A percentile compares a stretch with the other conserved stretches of the same genome.
These are phyloP conservation scores for Beta vulgaris DNA, from an alignment of 148 eudicot species.

Conservation along the genomic window DNA sequence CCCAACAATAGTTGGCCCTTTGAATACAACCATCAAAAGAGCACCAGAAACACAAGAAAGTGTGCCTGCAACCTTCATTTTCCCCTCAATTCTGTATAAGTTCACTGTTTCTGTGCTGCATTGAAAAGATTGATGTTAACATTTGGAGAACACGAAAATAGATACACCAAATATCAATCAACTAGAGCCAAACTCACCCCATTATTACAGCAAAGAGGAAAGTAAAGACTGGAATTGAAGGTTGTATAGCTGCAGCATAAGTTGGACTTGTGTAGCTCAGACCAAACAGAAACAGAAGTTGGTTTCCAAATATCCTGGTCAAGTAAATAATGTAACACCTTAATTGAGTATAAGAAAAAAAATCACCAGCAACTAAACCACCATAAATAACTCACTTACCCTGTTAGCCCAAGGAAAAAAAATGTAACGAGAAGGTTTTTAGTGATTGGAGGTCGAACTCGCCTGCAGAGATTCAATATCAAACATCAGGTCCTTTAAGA, in stretches of 20 bases:
- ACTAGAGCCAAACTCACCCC: constrained; percentile 63
- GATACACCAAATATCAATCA: constrained; percentile 1
- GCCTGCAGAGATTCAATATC: constrained; percentile 46
- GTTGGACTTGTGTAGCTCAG: constrained; percentile 95
- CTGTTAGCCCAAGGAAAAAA: constrained; percentile 85
- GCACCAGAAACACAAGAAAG: constrained; percentile 86
- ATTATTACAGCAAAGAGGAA: constrained; percentile 71
- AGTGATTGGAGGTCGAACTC: constrained; percentile 66
- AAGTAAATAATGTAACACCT: constrained; percentile 19
- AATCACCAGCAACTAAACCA: background rate
- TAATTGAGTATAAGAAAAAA: background rate
- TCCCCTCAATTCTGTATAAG: constrained; percentile 68
- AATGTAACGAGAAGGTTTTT: constrained; percentile 53
- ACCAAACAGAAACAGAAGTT: constrained; percentile 91
- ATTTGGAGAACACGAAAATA: constrained; percentile 5
- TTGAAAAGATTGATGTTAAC: constrained; percentile 33
- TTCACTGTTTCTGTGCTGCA: constrained; percentile 98
- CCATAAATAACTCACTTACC: constrained; percentile 47
- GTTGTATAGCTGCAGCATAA: constrained; percentile 95
- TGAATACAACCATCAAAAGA: constrained; percentile 74
- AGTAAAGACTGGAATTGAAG: constrained; percentile 95
- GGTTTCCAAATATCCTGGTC: constrained; percentile 88
- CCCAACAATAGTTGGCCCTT: constrained; percentile 79
- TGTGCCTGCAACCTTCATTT: constrained; percentile 81
- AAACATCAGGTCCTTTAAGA: background rate